Percentiles rank a stretch among this genome's conserved stretches.
Conservation (phyloP, 2,329 filamentous ascomycete genomes). For the Trichoderma koningii region DNA sequence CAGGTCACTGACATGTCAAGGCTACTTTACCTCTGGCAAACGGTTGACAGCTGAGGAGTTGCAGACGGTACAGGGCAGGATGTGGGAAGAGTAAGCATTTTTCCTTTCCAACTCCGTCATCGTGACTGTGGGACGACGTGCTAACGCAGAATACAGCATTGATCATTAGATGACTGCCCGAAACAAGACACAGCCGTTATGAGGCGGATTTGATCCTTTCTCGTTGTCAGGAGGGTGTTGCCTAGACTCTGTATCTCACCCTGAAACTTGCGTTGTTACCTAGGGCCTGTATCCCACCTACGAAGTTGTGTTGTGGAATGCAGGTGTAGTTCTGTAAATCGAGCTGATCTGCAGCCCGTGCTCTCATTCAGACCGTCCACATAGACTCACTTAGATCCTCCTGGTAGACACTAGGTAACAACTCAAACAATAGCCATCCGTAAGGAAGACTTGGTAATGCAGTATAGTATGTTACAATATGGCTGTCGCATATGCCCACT, state of each 20-base stretch:
- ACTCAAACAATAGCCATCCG: neutral
- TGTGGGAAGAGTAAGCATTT: slow-evolving; percentile 75
- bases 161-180: slow-evolving; percentile 41
- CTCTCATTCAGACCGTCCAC: too few relatives aligned
- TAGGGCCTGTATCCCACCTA: neutral
- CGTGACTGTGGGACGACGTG: neutral
- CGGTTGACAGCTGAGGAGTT: slow-evolving; percentile 87
- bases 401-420: too few relatives aligned
- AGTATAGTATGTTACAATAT: slow-evolving; percentile 4
- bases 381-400: too few relatives aligned
- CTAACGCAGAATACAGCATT: slow-evolving; percentile 41
- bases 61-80: slow-evolving; percentile 79
- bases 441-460: neutral
- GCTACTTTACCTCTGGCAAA: slow-evolving; percentile 84
- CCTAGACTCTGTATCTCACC: neutral
- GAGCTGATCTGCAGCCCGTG: neutral
- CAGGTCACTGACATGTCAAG: slow-evolving; percentile 40
- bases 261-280: neutral
- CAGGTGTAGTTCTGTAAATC: neutral
- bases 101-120: slow-evolving; percentile 9
- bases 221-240: neutral
- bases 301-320: neutral
- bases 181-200: neutral
- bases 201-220: neutral
- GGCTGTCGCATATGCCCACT: neutral